Conservation (phyloP, 495 filamentous ascomycete genomes). For the Astrothelium subdiscretum region DNA sequence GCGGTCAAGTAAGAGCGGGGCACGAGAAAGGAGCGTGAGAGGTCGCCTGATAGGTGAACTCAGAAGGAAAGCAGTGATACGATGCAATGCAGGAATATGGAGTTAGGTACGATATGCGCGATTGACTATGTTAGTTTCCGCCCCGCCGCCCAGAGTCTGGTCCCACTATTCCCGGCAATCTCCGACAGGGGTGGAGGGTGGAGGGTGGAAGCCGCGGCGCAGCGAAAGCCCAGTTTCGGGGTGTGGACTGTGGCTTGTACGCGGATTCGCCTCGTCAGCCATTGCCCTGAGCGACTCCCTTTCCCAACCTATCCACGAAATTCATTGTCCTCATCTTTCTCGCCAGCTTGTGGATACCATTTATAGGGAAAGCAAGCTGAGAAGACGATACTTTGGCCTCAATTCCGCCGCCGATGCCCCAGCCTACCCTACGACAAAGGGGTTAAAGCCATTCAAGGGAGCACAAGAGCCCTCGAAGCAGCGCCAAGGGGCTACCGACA, state of each 20-base stretch:
- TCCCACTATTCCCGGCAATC: too few relatives aligned
- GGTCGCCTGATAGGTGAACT: background rate
- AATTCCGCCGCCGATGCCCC: background rate
- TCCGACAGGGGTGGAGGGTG: too few relatives aligned
- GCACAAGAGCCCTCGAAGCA: background rate
- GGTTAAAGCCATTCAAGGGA: background rate
- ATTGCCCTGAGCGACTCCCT: background rate
- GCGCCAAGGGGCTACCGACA: background rate
- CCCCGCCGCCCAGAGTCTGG: background rate
- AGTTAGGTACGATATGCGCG: background rate
- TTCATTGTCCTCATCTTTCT: background rate
- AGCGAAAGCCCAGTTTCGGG: too few relatives aligned
- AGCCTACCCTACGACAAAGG: background rate
- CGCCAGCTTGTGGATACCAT: background rate
- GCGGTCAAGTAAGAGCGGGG: background rate
- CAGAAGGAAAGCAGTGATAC: background rate
- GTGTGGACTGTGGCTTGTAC: background rate
- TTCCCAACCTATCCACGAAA: background rate
- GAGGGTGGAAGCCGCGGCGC: too few relatives aligned
- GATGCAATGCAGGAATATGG: background rate
- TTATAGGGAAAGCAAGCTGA: background rate
- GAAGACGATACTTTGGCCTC: background rate
- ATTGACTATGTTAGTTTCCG: background rate
- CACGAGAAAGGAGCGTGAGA: background rate
- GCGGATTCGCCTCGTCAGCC: background rate